Conservation (phyloP, 352 stramenopile species). For the Plasmopara viticola region DNA sequence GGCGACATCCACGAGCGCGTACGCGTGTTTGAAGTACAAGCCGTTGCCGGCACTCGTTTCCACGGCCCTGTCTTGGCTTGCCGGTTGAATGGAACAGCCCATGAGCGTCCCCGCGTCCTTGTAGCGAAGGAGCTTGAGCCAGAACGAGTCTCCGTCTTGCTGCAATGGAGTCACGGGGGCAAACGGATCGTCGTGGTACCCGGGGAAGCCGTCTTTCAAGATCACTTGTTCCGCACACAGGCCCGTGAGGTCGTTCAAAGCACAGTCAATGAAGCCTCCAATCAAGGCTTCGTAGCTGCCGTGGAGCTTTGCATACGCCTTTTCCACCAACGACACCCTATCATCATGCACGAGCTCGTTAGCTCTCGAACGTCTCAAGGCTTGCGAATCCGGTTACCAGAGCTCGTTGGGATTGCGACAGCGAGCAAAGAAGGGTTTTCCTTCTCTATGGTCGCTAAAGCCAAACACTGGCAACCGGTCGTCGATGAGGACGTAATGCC, state of each 20-base stretch:
- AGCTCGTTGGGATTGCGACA: slow-evolving; percentile 84
- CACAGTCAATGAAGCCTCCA: slow-evolving; percentile 87
- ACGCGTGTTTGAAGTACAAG: slow-evolving; percentile 86
- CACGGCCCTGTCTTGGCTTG: slow-evolving; percentile 48
- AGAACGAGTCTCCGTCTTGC: slow-evolving; percentile 64
- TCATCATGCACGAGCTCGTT: slow-evolving; percentile 1
- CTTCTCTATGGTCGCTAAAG: slow-evolving; percentile 70
- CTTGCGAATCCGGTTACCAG: slow-evolving; percentile 35
- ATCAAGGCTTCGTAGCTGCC: slow-evolving; percentile 86
- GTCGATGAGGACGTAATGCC: slow-evolving; percentile 91
- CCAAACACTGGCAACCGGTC: slow-evolving; percentile 82
- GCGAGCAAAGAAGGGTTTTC: slow-evolving; percentile 78
- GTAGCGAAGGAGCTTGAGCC: slow-evolving; percentile 69
- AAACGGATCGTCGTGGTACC: slow-evolving; percentile 70
- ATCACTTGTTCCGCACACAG: slow-evolving; percentile 88
- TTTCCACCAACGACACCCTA: slow-evolving; percentile 86
- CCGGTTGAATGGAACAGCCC: slow-evolving; percentile 87
- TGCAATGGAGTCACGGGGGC: slow-evolving; percentile 31
- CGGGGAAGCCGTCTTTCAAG: slow-evolving; percentile 70
- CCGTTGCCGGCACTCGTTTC: slow-evolving; percentile 79
- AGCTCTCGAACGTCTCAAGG: not conserved
- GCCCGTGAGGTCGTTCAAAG: slow-evolving; percentile 85
- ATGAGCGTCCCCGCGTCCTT: slow-evolving; percentile 84
- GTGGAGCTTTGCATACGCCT: slow-evolving; percentile 91
- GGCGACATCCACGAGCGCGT: slow-evolving; percentile 72